Conservation (phyloP, 257 asterid species). For the Mentha longifolia region DNA sequence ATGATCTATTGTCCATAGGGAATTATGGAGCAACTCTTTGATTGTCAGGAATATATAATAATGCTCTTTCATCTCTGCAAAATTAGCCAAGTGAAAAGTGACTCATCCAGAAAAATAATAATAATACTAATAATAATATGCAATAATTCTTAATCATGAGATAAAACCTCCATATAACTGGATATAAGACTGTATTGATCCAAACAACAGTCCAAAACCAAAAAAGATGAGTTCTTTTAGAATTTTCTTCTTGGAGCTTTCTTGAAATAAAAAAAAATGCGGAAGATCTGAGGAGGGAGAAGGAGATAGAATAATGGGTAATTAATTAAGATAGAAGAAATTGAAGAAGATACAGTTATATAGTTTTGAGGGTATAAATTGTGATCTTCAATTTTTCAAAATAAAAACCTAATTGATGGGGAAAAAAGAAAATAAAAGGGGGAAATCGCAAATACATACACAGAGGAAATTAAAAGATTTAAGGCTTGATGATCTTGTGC, state of each 20-base stretch:
- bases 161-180: constrained; percentile 35
- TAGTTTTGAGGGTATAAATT: not conserved
- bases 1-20: constrained; percentile 37
- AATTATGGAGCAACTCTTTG: constrained; percentile 30
- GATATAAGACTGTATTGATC: constrained; percentile 39
- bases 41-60: constrained; percentile 29
- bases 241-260: not conserved
- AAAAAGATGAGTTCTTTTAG: constrained; percentile 12
- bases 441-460: not conserved
- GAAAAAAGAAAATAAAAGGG: not conserved
- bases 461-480: not conserved
- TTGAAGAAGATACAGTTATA: not conserved
- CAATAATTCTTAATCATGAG: constrained; percentile 27
- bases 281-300: constrained; percentile 14
- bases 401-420: constrained; percentile 28
- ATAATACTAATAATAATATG: too few species aligned
- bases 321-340: too few species aligned
- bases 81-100: constrained; percentile 20
- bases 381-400: constrained; percentile 1
- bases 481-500: not conserved
- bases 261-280: not conserved
- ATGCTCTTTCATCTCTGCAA: constrained; percentile 30
- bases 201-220: not conserved
- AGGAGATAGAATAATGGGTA: not conserved
- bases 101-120: not conserved